These are phyloP conservation scores for Garcia nutans DNA, from an alignment of 345 rosid genomes.

Conservation along the genomic window DNA sequence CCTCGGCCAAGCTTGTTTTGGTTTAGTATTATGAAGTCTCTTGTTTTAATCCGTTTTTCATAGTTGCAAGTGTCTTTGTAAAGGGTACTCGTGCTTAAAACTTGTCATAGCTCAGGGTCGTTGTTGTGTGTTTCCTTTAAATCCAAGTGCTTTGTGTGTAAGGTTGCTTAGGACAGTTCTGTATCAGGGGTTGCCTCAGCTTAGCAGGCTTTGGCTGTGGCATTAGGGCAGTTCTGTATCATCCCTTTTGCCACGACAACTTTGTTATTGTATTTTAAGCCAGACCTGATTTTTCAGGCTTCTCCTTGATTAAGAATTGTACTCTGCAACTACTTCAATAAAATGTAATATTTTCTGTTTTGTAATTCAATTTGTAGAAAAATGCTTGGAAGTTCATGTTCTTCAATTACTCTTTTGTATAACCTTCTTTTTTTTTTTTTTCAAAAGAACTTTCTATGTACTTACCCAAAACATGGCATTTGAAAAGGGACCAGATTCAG, in stretches of 20 bases:
- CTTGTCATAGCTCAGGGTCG: not conserved
- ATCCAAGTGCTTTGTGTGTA: not conserved
- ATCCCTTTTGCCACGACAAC: slow-evolving; percentile 20
- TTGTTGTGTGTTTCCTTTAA: slow-evolving; percentile 1
- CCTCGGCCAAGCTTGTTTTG: slow-evolving; percentile 22
- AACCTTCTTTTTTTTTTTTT: too few species aligned
- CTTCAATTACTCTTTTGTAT: not conserved
- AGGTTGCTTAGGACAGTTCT: slow-evolving; percentile 33
- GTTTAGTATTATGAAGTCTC: slow-evolving; percentile 24
- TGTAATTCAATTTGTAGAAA: not conserved
- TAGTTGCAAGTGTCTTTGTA: slow-evolving; percentile 14
- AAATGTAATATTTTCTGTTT: not conserved
- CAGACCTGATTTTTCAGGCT: slow-evolving; percentile 23
- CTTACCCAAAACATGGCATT: not conserved
- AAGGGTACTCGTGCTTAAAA: slow-evolving; percentile 10
- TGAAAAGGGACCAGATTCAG: not conserved
- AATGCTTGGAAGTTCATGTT: not conserved
- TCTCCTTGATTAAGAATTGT: slow-evolving; percentile 30
- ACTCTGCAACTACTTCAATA: slow-evolving; percentile 20
- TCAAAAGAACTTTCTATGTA: too few species aligned
- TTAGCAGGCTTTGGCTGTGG: slow-evolving; percentile 26
- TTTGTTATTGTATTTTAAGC: slow-evolving; percentile 17
- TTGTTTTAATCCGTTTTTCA: slow-evolving; percentile 23
- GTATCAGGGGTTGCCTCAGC: slow-evolving; percentile 21
- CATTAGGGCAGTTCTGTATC: slow-evolving; percentile 19